Evolutionary conservation across 805 yeast species (phyloP).

Genomic region (Sugiyamaella qingdaonensis): DNA sequence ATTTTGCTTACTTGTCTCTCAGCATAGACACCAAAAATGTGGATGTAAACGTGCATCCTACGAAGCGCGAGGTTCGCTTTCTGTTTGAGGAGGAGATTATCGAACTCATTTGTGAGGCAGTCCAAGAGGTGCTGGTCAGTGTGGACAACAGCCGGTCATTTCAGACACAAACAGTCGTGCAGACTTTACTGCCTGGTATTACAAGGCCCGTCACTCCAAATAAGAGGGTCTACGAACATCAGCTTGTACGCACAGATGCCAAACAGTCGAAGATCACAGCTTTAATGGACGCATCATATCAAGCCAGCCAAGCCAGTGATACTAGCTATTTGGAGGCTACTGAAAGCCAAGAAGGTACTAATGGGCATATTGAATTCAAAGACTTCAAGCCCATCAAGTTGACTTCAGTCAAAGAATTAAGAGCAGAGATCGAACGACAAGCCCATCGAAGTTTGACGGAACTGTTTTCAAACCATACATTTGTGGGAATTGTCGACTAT

Average conservation of each 20-base stretch:
- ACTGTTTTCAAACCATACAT: slow-evolving; percentile 63
- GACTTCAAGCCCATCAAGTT: slow-evolving; percentile 15
- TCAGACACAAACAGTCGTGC: slow-evolving; percentile 52
- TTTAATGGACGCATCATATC: slow-evolving; percentile 18
- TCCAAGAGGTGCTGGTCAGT: slow-evolving; percentile 49
- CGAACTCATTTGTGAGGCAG: slow-evolving; percentile 46
- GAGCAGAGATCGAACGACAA: slow-evolving; percentile 44
- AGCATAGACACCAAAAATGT: slow-evolving; percentile 61
- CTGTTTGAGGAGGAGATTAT: slow-evolving; percentile 82
- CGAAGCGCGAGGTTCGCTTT: slow-evolving; percentile 87
- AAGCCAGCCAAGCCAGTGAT: background rate
- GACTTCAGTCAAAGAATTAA: slow-evolving; percentile 46
- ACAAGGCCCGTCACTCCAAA: background rate
- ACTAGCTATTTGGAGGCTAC: background rate
- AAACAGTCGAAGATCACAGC: slow-evolving; percentile 53
- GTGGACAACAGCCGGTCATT: slow-evolving; percentile 68
- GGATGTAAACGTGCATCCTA: slow-evolving; percentile 95
- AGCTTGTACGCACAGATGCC: slow-evolving; percentile 67
- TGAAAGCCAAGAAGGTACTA: background rate
- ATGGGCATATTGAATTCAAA: background rate
- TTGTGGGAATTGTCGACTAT: slow-evolving; percentile 79
- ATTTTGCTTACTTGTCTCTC: slow-evolving; percentile 75
- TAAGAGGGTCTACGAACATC: slow-evolving; percentile 51
- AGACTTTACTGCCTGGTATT: slow-evolving; percentile 30
- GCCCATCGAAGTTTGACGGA: slow-evolving; percentile 56